Conservation (phyloP, 306 rosid genomes). For the Fagus crenata region DNA sequence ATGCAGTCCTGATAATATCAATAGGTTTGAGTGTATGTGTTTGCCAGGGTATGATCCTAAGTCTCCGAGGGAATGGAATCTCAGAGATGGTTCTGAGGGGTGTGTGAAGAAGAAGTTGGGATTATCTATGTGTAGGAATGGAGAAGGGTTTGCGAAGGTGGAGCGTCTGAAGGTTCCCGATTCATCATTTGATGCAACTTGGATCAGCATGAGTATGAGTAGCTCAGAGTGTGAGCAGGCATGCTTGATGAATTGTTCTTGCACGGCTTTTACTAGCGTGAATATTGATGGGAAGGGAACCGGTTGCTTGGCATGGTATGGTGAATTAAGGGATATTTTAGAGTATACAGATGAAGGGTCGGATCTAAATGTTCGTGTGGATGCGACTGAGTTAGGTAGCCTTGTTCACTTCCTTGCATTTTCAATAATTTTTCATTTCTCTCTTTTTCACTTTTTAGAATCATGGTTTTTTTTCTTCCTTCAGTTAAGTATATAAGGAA, state of each 20-base stretch:
- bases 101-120: slow-evolving; percentile 8
- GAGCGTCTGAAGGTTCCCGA: neutral
- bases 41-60: slow-evolving; percentile 22
- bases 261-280: slow-evolving; percentile 31
- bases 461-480: neutral
- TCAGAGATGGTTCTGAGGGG: slow-evolving; percentile 17
- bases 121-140: slow-evolving; percentile 14
- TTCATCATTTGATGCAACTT: neutral
- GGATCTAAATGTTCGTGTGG: slow-evolving; percentile 31
- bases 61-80: slow-evolving; percentile 11
- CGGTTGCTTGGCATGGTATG: slow-evolving; percentile 36
- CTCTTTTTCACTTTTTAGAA: neutral
- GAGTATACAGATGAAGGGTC: slow-evolving; percentile 6
- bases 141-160: slow-evolving; percentile 18
- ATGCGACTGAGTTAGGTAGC: slow-evolving; percentile 18
- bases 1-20: neutral
- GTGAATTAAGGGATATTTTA: slow-evolving; percentile 30
- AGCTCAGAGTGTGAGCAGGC: slow-evolving; percentile 10
- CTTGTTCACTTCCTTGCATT: neutral
- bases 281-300: slow-evolving; percentile 6
- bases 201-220: neutral
- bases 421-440: neutral
- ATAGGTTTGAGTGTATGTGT: neutral
- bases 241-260: slow-evolving; percentile 38
- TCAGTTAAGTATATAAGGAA: neutral